Percentiles rank a stretch among this genome's conserved stretches.
Conservation (phyloP, 345 rosid genomes). For the Mallotus nudiflorus region DNA sequence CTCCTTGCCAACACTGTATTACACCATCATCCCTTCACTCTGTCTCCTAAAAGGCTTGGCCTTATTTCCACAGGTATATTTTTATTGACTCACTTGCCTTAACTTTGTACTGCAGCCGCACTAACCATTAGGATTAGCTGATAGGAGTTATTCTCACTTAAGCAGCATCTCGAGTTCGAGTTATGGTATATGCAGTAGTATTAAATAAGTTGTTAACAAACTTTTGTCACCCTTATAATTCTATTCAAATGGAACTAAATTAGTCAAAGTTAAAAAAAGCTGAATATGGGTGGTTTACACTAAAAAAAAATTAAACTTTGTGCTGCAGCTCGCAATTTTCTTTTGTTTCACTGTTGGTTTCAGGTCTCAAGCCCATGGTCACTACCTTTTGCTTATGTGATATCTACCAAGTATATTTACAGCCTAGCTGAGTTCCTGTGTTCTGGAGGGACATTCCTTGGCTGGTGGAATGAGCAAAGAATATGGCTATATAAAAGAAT, state of each 20-base stretch:
- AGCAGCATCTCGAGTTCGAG: too few relatives aligned
- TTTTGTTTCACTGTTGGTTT: neutral
- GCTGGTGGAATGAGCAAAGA: conserved; percentile 81
- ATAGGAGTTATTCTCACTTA: too few relatives aligned
- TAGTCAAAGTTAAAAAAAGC: too few relatives aligned
- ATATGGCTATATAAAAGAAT: conserved; percentile 77
- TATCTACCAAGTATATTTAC: conserved; percentile 26
- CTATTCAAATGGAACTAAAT: too few relatives aligned
- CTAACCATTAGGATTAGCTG: too few relatives aligned
- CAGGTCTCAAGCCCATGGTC: conserved; percentile 64
- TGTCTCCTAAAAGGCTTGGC: conserved; percentile 58
- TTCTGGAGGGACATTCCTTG: conserved; percentile 57
- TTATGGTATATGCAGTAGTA: too few relatives aligned
- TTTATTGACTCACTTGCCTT: neutral
- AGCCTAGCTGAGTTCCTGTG: conserved; percentile 54
- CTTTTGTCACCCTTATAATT: too few relatives aligned
- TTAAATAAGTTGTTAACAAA: too few relatives aligned
- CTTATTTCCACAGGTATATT: conserved; percentile 66
- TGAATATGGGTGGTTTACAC: too few relatives aligned
- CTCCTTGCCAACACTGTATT: conserved; percentile 46
- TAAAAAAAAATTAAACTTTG: neutral
- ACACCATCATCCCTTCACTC: conserved; percentile 58
- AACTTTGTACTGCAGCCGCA: too few relatives aligned
- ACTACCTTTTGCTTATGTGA: conserved; percentile 55
- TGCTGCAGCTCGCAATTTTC: neutral